Evolutionary conservation across 306 rosid genomes (phyloP).

Genomic region (Herpetospermum pedunculosum): DNA sequence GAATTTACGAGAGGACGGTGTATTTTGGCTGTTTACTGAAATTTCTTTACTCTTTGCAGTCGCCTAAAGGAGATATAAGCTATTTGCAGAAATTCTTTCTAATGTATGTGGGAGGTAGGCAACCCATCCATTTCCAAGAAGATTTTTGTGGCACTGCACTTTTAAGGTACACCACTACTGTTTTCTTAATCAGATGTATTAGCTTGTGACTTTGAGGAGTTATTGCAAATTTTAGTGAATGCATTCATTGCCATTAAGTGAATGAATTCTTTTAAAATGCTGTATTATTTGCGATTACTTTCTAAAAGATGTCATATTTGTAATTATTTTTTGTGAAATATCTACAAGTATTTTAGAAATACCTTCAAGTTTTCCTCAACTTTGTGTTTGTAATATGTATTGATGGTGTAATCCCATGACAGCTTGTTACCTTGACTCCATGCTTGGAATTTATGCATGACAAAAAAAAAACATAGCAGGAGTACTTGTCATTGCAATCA

Average conservation of each 20-base stretch:
- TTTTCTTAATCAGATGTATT: neutral
- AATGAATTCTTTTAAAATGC: too few species aligned
- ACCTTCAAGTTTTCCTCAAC: too few species aligned
- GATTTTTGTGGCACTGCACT: slow-evolving; percentile 90
- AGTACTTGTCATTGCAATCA: neutral
- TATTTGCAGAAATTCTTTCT: slow-evolving; percentile 83
- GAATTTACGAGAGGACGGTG: neutral
- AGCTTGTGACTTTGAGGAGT: neutral
- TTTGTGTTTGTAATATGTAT: neutral
- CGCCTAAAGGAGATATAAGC: slow-evolving; percentile 89
- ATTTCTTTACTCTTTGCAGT: slow-evolving; percentile 31
- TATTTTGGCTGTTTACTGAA: slow-evolving; percentile 10
- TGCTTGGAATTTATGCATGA: neutral
- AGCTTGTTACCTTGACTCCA: neutral
- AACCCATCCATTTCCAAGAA: slow-evolving; percentile 83
- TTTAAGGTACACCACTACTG: slow-evolving; percentile 43
- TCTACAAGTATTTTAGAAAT: too few species aligned
- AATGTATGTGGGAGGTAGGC: slow-evolving; percentile 81
- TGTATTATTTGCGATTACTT: too few species aligned
- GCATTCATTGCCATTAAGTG: too few species aligned
- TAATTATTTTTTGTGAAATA: too few species aligned
- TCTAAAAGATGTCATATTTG: too few species aligned
- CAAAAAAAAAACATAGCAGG: neutral
- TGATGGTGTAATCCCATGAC: neutral
- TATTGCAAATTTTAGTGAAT: neutral